Base-by-base conservation (phyloP, 352 stramenopile species). In the Pythium utonaiense region DNA sequence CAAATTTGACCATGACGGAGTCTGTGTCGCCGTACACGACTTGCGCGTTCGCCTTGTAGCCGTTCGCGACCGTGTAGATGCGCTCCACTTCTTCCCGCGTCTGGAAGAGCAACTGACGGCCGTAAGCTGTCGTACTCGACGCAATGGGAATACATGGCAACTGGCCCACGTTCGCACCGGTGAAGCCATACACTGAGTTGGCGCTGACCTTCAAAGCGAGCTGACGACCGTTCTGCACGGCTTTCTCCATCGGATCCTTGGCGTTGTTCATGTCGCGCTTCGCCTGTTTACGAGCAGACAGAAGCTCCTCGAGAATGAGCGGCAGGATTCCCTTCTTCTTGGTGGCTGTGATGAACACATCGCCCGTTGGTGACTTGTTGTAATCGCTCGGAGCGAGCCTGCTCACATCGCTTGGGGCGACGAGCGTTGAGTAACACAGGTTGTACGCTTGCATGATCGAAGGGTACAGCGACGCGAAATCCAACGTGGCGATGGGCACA, bases 371-470 rank as follows among this genome's bases (percentile, higher is more conserved):
- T 30, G 95, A 98, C 55, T 89, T 98, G 60, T 97, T 77, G 71
- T 96, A 98, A 22, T 91, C 77, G 16, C 76, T 70, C 3, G 82
- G 57, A 31, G 86, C 41, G 17, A 94, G 44, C 41, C 89, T 89
- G 57, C 66, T 53, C 5, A 88, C 73, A 27, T 96, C 89, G 17
- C 55, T 59, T 19, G 74, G 74, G 16, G 85, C 84, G 6, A 99
- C 81, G 19, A 99, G 83, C n/a, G 98, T 99, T 30, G 96, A 99
- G 79, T 99, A 99, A 76, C 98, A 99, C 9, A 99, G 68, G 71
- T 99, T 99, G 77, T 99, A 98, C 8, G 96, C 97, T 69, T 99
- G 97, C 97, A 99, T 99, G 74, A 99, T 99, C 49, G 96, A 99
- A 45, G 98, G 98, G 70, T 99, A 99, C 63, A 99, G 82, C n/a